These are phyloP conservation scores for Pythium monospermum DNA, from an alignment of 352 stramenopile genomes.

Conservation along the genomic window DNA sequence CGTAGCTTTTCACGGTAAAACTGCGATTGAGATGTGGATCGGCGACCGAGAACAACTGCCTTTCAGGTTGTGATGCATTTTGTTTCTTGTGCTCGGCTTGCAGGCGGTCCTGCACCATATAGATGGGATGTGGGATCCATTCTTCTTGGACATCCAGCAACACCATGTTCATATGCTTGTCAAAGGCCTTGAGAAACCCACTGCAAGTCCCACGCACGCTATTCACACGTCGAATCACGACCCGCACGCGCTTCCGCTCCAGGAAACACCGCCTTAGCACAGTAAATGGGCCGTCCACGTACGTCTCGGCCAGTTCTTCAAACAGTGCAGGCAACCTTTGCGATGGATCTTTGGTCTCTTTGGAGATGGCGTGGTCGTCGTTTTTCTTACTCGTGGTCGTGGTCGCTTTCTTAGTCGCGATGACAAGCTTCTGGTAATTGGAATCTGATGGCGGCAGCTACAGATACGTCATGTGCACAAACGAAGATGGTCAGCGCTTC, in stretches of 20 bases:
- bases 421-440: conserved; percentile 40
- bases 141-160: conserved; percentile 87
- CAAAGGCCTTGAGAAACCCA: conserved; percentile 91
- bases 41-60: conserved; percentile 44
- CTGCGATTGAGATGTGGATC: conserved; percentile 36
- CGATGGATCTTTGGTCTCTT: conserved; percentile 16
- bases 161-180: conserved; percentile 95
- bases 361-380: too few species aligned
- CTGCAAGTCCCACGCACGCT: conserved; percentile 88
- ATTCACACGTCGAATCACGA: conserved; percentile 89
- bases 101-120: conserved; percentile 33
- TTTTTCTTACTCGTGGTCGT: neutral
- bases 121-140: conserved; percentile 35
- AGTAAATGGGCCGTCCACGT: conserved; percentile 81
- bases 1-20: conserved; percentile 35
- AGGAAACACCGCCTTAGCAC: conserved; percentile 81
- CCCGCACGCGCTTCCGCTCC: conserved; percentile 64
- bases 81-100: conserved; percentile 6
- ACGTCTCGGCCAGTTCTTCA: conserved; percentile 36
- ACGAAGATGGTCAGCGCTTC: neutral
- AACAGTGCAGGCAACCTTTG: conserved; percentile 17
- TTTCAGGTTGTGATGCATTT: neutral
- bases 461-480: neutral
- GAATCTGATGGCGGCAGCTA: conserved; percentile 65
- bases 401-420: conserved; percentile 24